These are phyloP conservation scores for Ustilago crameri DNA, from an alignment of 1,284 basidiomycete genomes.

Conservation along the genomic window DNA sequence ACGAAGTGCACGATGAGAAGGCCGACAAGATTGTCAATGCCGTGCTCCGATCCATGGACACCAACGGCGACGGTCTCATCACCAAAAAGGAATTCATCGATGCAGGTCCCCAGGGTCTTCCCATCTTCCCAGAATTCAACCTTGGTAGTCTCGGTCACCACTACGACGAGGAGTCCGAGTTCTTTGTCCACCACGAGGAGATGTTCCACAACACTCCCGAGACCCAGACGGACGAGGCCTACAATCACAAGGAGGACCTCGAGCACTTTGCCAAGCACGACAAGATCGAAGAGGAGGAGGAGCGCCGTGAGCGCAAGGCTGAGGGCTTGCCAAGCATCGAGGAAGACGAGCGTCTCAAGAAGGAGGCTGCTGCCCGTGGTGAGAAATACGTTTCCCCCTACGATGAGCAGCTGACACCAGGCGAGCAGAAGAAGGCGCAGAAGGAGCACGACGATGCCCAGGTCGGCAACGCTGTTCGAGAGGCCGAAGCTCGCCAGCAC, in stretches of 20 bases:
- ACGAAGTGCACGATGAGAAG: slow-evolving; percentile 84
- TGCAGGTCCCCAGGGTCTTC: slow-evolving; percentile 80
- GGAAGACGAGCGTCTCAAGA: slow-evolving; percentile 57
- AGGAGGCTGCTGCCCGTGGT: slow-evolving; percentile 56
- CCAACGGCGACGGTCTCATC: slow-evolving; percentile 81
- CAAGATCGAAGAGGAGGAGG: slow-evolving; percentile 85
- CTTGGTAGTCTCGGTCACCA: slow-evolving; percentile 85
- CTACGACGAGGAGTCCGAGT: slow-evolving; percentile 72
- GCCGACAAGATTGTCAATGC: slow-evolving; percentile 82
- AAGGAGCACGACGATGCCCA: slow-evolving; percentile 51
- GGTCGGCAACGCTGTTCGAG: slow-evolving; percentile 57
- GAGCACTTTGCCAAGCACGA: slow-evolving; percentile 91
- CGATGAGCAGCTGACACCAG: slow-evolving; percentile 58
- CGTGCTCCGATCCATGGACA: slow-evolving; percentile 81
- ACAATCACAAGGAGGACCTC: slow-evolving; percentile 80
- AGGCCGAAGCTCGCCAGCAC: slow-evolving; percentile 62
- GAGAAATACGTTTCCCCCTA: slow-evolving; percentile 62
- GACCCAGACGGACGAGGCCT: slow-evolving; percentile 93
- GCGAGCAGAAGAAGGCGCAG: slow-evolving; percentile 54
- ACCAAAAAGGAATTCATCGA: slow-evolving; percentile 82
- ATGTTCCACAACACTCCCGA: slow-evolving; percentile 93
- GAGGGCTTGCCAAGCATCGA: slow-evolving; percentile 76
- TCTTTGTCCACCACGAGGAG: slow-evolving; percentile 73
- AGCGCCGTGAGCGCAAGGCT: slow-evolving; percentile 80
- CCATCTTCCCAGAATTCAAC: slow-evolving; percentile 75